Base-by-base conservation (phyloP, 352 stramenopile species). In the Globisporangium paddicum region DNA sequence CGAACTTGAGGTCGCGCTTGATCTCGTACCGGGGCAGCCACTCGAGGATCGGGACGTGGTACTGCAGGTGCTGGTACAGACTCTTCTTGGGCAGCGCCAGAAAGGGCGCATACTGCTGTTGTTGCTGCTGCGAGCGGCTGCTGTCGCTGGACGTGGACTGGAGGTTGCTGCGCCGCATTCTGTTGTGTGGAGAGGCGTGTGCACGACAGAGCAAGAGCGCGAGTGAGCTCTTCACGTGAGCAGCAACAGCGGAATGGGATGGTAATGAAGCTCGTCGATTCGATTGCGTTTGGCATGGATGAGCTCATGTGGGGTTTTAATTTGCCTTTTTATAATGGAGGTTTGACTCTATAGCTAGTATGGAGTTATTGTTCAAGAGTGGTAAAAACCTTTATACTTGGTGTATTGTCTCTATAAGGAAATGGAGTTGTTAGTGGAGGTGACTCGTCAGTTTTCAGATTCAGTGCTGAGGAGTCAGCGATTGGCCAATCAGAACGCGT, bases 11-110 rank as follows among this genome's bases (percentile, higher is more conserved):
- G 58, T 86, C 68, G 19, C 73, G 68, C 18, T 46, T 32, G 32
- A 82, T 26, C 37, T 82, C 57, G 68, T 88, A 88, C 44, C 66
- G 56, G 10, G 72, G 76, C 62, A 89, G 51, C 79, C 76, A 89
- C 6, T 73, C 66, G 28, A 86, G 66, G 44, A 83, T 82, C 38
- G 74, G 73, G 5, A 54, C 19, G 68, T 73, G 68, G 48, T 72
- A 48, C 59, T 77, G 63, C 35, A 56, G 26, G 16, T 53, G 46
- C 46, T 53, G 26, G 46, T 53, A 53, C 25, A 53, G 16, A 16
- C 26, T 53, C 26, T 38, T 53, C 46, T 53, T 53, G 46, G 46
- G 46, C 26, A 53, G 46, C 26, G 26, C 30, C 13, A 52, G 23
- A 7, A 52, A 26, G 18, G 46, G 46, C 26, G 18, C 25, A 26